Conservation (phyloP, 768 basidiomycete species). For the Rhizopogon vesiculosus region DNA sequence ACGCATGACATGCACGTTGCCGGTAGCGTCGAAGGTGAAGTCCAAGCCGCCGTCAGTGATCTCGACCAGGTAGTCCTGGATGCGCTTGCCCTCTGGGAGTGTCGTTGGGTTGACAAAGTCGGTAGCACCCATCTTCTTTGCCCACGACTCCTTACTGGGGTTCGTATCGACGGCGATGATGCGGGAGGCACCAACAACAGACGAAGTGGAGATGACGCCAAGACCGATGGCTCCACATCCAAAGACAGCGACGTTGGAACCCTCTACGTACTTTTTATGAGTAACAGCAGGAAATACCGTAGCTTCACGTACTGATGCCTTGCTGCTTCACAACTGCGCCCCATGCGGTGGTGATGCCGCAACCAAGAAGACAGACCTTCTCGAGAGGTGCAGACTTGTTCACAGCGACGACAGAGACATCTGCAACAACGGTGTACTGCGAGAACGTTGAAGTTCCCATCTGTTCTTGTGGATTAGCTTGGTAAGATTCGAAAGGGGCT, state of each 20-base stretch:
- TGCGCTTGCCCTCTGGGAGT: constrained; percentile 73
- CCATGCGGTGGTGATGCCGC: constrained; percentile 98
- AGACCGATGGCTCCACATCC: constrained; percentile 97
- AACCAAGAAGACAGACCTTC: constrained; percentile 95
- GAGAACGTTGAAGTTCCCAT: constrained; percentile 99
- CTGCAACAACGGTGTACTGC: constrained; percentile 98
- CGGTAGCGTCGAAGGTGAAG: constrained; percentile 96
- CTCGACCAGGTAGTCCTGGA: constrained; percentile 87
- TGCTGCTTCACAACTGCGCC: constrained; percentile 91
- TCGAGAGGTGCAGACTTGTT: constrained; percentile 84
- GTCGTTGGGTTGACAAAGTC: constrained; percentile 86
- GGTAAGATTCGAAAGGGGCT: neutral
- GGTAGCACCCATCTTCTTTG: constrained; percentile 88
- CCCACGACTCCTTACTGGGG: constrained; percentile 81
- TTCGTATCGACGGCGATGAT: constrained; percentile 94
- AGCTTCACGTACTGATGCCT: constrained; percentile 59
- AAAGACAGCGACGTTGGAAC: constrained; percentile 88
- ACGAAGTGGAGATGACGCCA: constrained; percentile 81
- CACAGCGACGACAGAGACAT: constrained; percentile 93
- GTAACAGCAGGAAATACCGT: neutral
- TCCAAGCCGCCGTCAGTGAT: constrained; percentile 96
- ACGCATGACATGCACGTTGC: constrained; percentile 94
- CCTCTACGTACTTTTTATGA: constrained; percentile 42
- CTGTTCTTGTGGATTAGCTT: constrained; percentile 33
- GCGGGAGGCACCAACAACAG: constrained; percentile 73